Base-by-base conservation (phyloP, 257 asterid species). In the Nicotiana undulata region DNA sequence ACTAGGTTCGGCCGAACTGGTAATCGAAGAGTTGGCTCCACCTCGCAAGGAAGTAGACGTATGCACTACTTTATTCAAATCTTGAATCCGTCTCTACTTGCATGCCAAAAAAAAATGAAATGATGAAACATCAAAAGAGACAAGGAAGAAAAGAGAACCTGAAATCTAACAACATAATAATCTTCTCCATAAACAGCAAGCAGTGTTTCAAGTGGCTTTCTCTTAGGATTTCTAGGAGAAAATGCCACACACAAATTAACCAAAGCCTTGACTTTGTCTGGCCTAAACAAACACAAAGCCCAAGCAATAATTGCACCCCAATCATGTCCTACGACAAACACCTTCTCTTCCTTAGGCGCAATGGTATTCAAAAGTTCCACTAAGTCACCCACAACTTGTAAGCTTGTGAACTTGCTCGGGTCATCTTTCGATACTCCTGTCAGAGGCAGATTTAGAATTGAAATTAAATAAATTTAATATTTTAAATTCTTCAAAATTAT, bases 271-370 rank as follows among this genome's bases (percentile, higher is more conserved):
- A 86, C 85, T 56, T 83, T 80, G 9, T 88, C 93, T 24, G 91
- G 90, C 83, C 93, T 86, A 55, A 84, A 80, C 85, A 89, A 70
- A 76, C 89, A 86, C 6, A 89, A 53, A 74, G 56, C 40, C 93
- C 93, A 88, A 9, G 91, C 91, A 20, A 89, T 63, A 3, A 18
- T 0, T 1, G 93, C 91, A 79, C 91, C 92, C 90, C 91, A 89
- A 55, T 89, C 92, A 66, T 89, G 92, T 3, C 91, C 92, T 29
- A 89, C 93, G 46, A 88, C 84, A 81, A 89, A 88, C 82, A 88
- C 91, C 82, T 86, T 77, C 31, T 86, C 87, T 26, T 82, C 60
- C 24, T 82, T 79, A 31, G 78, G 26, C 80, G 79, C 86, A 29
- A 88, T 40, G 4, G 81, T 84, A 17, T 85, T 81, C 15, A 88